Base-by-base conservation (phyloP, 495 filamentous ascomycete genomes). In the Neurospora tetraspora region DNA sequence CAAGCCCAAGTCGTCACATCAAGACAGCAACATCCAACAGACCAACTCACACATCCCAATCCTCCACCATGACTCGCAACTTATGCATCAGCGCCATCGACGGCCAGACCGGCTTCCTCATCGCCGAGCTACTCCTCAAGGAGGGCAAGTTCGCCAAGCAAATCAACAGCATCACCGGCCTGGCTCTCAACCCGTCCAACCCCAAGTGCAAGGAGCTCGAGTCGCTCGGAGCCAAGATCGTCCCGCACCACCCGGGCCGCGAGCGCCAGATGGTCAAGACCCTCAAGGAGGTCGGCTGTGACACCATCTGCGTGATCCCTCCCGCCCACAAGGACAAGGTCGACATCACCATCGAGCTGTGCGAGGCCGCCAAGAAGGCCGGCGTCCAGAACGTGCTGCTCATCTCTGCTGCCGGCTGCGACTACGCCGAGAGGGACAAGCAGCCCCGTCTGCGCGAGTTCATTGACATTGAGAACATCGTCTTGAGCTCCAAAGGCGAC, bases 371-470 rank as follows among this genome's bases (percentile, higher is more conserved):
- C 7, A 87, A 85, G 79, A 83, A 83, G 71, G 84, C 86, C 0
- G 82, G 80, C 23, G 80, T 89, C 27, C 76, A 76, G 23, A 89
- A 88, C 73, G 80, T 87, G 31, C 77, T 85, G 70, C 80, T 89
- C 45, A 79, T 89, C n/a, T 85, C 83, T 71, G 81, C 85, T 12
- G 87, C 84, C 4, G 87, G 86, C 5, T 85, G 84, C 39, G 87
- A 88, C 78, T 80, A 89, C 70, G 87, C 87, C 2, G 85, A 88
- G 72, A 43, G 79, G 11, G 73, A 83, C 27, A 82, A 78, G 73
- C 87, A 89, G 81, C 88, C 87, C 5, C 75, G 82, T 18, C 76
- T 89, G 71, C 77, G 88, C 7, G 83, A 88, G 77, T 88, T 89
- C 72, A 82, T 89, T 42, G 85, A 88, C 65, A 77, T 89, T 31